Base-by-base conservation (phyloP, 495 filamentous ascomycete species). In the Aspergillus sclerotioniger region DNA sequence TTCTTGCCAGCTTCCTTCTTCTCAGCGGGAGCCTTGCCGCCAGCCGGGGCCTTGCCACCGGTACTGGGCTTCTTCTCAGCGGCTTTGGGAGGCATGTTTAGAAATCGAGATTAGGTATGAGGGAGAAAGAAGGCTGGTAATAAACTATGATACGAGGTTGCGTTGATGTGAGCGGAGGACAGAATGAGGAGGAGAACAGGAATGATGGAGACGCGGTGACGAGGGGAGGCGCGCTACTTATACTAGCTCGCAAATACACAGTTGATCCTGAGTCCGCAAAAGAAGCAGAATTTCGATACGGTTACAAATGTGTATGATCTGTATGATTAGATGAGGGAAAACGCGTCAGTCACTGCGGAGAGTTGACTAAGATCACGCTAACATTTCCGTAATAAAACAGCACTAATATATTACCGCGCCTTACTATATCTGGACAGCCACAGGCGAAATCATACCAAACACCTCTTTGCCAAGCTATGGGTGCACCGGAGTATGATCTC, bases 1-100 rank as follows among this genome's bases (percentile, higher is more conserved):
- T 97, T 98, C 90, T 98, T 98, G 82, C 93, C 92, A 61, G 92
- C 95, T 76, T 97, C 93, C 88, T 98, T 96, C 89, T 98, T 97
- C 87, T 97, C 92, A 71, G 90, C 88, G 43, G 90, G 87, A 20
- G 88, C 87, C 78, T 90, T 91, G 71, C 88, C 75, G 61, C 75
- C 88, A 72, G 91, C 93, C 43, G 94, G 94, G 64, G 93, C 92
- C 91, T 98, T 98, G 81, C 87, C 89, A 73, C 84, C 92, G 70
- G 88, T 94, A 82, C 90, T 90, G 80, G 93, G 93, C 87, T 96
- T 97, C 90, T 97, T 92, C 70, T 90, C 85, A 70, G 85, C 89
- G 72, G 90, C 89, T 83, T 96, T 96, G 62, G 92, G 92, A 83
- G 92, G 85, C 92, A 96, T 96, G 87, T 87, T 12, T 47, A 49